Evolutionary conservation across 2,329 filamentous ascomycete genomes (phyloP).

Genomic region (Colletotrichum sp.): DNA sequence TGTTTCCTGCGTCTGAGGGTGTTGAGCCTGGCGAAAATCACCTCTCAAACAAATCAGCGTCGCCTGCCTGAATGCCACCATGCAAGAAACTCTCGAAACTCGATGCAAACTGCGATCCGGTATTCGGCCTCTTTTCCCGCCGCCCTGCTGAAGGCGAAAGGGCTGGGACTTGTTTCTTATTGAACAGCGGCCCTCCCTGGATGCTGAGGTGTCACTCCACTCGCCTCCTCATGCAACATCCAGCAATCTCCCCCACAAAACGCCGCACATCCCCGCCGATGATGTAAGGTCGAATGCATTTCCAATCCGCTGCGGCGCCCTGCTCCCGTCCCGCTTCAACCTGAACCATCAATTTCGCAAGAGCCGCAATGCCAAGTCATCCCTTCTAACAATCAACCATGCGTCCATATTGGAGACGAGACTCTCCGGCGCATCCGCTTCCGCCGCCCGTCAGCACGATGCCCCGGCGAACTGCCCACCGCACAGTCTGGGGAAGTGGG

Average conservation of each 20-base stretch:
- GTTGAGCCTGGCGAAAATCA: not conserved
- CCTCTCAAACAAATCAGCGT: not conserved
- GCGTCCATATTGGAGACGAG: not conserved
- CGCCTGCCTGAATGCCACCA: not conserved
- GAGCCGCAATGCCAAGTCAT: slow-evolving; percentile 17
- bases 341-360: slow-evolving; percentile 1
- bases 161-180: slow-evolving; percentile 17
- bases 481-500: slow-evolving; percentile 14
- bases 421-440: slow-evolving; percentile 12
- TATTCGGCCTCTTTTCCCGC: not conserved
- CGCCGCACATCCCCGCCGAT: slow-evolving; percentile 13
- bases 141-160: not conserved
- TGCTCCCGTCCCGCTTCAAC: not conserved
- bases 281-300: slow-evolving; percentile 15
- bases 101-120: not conserved
- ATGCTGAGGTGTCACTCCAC: slow-evolving; percentile 18
- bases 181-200: slow-evolving; percentile 17
- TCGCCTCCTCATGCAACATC: slow-evolving; percentile 14
- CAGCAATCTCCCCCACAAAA: slow-evolving; percentile 2
- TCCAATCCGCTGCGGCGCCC: not conserved
- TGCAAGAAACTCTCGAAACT: slow-evolving; percentile 1
- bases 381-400: not conserved
- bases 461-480: not conserved
- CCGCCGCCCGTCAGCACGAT: not conserved
- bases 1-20: not conserved